phyloP scores from a whole-genome alignment of 2,329 filamentous ascomycete species.

The Penicillium sp. region DNA sequence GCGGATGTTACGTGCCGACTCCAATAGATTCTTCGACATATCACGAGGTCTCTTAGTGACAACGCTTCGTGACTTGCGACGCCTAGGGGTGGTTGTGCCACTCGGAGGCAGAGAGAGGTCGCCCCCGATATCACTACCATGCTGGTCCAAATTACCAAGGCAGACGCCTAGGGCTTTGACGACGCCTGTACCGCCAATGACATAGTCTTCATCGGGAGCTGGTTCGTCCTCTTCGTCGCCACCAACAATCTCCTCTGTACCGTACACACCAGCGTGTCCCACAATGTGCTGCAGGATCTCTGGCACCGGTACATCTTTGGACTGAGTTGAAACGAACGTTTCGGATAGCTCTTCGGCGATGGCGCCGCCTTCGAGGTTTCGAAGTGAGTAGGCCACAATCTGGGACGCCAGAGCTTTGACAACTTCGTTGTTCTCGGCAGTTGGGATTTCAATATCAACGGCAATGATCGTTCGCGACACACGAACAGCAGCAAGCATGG shows the following conservation, averaged over 20 bases:
- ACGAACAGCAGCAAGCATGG: constrained; percentile 82
- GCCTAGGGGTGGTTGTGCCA: constrained; percentile 59
- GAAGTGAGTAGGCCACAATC: constrained; percentile 66
- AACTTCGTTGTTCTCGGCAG: constrained; percentile 74
- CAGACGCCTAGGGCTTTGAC: constrained; percentile 93
- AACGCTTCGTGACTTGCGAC: constrained; percentile 53
- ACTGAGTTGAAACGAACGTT: constrained; percentile 51
- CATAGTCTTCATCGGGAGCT: constrained; percentile 89
- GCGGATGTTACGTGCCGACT: constrained; percentile 87
- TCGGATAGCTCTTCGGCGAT: constrained; percentile 61
- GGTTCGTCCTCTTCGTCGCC: constrained; percentile 66
- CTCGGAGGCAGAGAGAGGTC: constrained; percentile 51
- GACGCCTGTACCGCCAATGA: constrained; percentile 92
- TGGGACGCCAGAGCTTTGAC: constrained; percentile 25
- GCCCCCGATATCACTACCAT: constrained; percentile 40
- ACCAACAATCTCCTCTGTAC: constrained; percentile 52
- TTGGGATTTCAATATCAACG: constrained; percentile 88
- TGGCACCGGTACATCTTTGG: constrained; percentile 64
- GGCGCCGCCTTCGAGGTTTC: constrained; percentile 82
- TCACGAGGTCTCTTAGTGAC: constrained; percentile 75
- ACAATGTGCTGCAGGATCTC: constrained; percentile 87
- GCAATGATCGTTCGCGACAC: constrained; percentile 83
- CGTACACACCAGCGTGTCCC: constrained; percentile 61
- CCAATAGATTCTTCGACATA: constrained; percentile 88
- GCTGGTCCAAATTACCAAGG: constrained; percentile 75